phyloP scores from a whole-genome alignment of 2,329 filamentous ascomycete species.

The Xylariaceae sp. region DNA sequence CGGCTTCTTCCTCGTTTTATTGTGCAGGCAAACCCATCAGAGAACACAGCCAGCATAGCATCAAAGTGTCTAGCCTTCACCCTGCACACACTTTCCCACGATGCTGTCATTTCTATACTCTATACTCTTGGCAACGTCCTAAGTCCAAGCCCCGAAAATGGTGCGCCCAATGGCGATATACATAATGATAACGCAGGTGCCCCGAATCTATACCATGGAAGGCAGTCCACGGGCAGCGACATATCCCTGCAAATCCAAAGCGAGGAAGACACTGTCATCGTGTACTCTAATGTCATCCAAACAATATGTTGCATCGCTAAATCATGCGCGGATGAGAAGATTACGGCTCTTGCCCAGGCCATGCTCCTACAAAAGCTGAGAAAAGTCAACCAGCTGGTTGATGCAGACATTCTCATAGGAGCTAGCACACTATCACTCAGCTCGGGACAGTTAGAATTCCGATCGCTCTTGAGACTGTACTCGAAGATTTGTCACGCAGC shows the following conservation, averaged over 20 bases:
- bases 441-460: constrained; percentile 76
- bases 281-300: constrained; percentile 87
- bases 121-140: constrained; percentile 96
- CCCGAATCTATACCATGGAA: constrained; percentile 45
- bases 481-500: constrained; percentile 68
- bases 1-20: constrained; percentile 80
- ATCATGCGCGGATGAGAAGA: constrained; percentile 79
- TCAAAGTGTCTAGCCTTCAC: constrained; percentile 81
- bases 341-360: constrained; percentile 84
- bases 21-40: constrained; percentile 70
- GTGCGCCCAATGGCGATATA: constrained; percentile 45
- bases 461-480: constrained; percentile 78
- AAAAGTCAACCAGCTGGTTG: constrained; percentile 72
- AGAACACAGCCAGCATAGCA: constrained; percentile 65
- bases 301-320: constrained; percentile 87
- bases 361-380: constrained; percentile 96
- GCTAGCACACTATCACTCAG: constrained; percentile 71
- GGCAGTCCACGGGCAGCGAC: constrained; percentile 63
- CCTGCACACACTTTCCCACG: constrained; percentile 76
- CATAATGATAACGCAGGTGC: constrained; percentile 35
- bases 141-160: constrained; percentile 60
- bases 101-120: constrained; percentile 88
- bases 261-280: constrained; percentile 70
- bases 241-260: constrained; percentile 71
- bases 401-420: constrained; percentile 79